Evolutionary conservation across 1,139 yeast genomes (phyloP).

Genomic region (Arxiozyma heterogenica): DNA sequence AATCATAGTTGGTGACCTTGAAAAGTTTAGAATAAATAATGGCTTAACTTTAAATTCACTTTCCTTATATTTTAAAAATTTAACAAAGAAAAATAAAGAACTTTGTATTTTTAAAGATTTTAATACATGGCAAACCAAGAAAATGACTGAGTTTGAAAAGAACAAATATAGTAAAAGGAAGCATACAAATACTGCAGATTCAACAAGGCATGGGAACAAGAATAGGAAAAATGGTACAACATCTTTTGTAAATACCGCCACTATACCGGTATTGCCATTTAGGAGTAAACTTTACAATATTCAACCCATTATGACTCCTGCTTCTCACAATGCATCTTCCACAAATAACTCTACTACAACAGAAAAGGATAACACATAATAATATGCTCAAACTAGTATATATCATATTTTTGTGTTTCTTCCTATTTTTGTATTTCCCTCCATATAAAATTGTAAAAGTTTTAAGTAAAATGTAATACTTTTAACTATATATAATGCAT

Average conservation of each 20-base stretch:
- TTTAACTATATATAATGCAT: neutral
- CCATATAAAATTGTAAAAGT: neutral
- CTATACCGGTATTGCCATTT: neutral
- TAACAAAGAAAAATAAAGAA: slow-evolving; percentile 26
- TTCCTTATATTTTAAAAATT: slow-evolving; percentile 27
- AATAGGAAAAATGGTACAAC: neutral
- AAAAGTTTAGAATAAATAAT: slow-evolving; percentile 29
- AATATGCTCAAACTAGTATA: neutral
- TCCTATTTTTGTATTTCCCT: neutral
- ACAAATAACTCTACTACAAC: neutral
- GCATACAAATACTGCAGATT: slow-evolving; percentile 6
- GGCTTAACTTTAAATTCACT: slow-evolving; percentile 29
- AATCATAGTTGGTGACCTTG: slow-evolving; percentile 29
- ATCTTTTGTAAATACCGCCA: neutral
- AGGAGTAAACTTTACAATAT: neutral
- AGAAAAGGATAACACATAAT: neutral
- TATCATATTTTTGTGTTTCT: neutral
- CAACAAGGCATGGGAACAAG: neutral
- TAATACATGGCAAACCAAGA: slow-evolving; percentile 25
- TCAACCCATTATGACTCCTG: neutral
- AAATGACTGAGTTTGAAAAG: slow-evolving; percentile 28
- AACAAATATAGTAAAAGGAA: slow-evolving; percentile 27
- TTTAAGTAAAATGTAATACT: neutral
- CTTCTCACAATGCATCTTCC: neutral
- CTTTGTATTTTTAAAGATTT: slow-evolving; percentile 29